Conservation (phyloP, 768 basidiomycete genomes). For the Tephrocybe rancida region DNA sequence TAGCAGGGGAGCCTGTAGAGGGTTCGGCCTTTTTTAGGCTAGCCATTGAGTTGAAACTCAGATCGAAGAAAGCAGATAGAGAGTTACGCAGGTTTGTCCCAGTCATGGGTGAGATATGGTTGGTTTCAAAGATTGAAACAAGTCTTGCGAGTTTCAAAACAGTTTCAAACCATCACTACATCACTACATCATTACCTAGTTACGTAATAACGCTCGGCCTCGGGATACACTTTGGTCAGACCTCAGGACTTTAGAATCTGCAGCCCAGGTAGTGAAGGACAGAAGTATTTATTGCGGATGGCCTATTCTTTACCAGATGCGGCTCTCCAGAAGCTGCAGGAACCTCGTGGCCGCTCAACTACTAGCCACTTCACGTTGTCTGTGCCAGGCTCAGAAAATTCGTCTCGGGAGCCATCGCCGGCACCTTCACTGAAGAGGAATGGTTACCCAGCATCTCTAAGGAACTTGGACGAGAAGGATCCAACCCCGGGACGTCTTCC, state of each 20-base stretch:
- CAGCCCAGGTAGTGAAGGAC: not conserved
- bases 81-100: no score
- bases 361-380: slow-evolving; percentile 31
- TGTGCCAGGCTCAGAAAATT: slow-evolving; percentile 30
- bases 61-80: no score
- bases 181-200: no score
- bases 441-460: slow-evolving; percentile 13
- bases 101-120: no score
- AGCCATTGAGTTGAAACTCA: no score
- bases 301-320: slow-evolving; percentile 2
- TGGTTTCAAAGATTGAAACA: no score
- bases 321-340: slow-evolving; percentile 7
- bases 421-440: slow-evolving; percentile 21
- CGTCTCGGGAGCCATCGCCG: slow-evolving; percentile 36
- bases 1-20: no score
- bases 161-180: no score
- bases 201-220: no score
- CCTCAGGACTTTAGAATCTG: not conserved
- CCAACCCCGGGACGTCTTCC: slow-evolving; percentile 31
- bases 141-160: no score
- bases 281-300: not conserved
- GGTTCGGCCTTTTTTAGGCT: no score
- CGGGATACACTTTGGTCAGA: no score
- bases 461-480: slow-evolving; percentile 5
- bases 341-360: slow-evolving; percentile 6